Evolutionary conservation across 768 basidiomycete genomes (phyloP).

Genomic region (Cantharellus anzutake): DNA sequence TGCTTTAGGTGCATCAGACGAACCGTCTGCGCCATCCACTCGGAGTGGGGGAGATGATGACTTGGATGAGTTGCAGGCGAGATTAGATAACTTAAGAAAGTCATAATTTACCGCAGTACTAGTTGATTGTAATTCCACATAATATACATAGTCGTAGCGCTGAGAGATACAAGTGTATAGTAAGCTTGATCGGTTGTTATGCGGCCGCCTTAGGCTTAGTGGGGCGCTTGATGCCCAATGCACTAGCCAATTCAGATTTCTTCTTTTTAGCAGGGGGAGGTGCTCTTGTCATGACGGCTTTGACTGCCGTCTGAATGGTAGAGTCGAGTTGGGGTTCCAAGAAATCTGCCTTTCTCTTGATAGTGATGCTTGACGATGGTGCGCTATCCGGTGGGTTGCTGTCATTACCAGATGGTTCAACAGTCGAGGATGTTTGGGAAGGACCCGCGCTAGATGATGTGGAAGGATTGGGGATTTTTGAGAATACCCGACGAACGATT

Average conservation of each 20-base stretch:
- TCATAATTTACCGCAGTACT: neutral
- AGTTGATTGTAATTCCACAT: neutral
- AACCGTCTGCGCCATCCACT: slow-evolving; percentile 15
- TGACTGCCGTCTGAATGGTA: slow-evolving; percentile 38
- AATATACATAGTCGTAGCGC: neutral
- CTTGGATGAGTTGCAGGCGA: slow-evolving; percentile 85
- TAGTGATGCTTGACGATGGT: slow-evolving; percentile 27
- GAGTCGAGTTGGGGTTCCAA: slow-evolving; percentile 51
- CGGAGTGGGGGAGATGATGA: slow-evolving; percentile 33
- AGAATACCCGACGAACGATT: slow-evolving; percentile 72
- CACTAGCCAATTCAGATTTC: slow-evolving; percentile 39
- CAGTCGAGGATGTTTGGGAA: slow-evolving; percentile 8
- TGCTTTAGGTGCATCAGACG: slow-evolving; percentile 55
- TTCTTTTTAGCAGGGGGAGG: slow-evolving; percentile 32
- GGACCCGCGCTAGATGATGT: slow-evolving; percentile 17
- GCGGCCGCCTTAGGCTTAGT: slow-evolving; percentile 9
- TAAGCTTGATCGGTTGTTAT: neutral
- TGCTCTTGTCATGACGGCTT: slow-evolving; percentile 21
- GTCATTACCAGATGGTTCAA: slow-evolving; percentile 13
- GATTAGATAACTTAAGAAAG: slow-evolving; percentile 66
- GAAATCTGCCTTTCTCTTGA: slow-evolving; percentile 76
- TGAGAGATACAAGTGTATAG: neutral
- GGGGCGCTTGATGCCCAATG: slow-evolving; percentile 62
- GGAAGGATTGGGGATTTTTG: slow-evolving; percentile 32
- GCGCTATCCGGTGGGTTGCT: neutral